Conservation (phyloP, 306 rosid species). For the Chamaecrista fasciculata region DNA sequence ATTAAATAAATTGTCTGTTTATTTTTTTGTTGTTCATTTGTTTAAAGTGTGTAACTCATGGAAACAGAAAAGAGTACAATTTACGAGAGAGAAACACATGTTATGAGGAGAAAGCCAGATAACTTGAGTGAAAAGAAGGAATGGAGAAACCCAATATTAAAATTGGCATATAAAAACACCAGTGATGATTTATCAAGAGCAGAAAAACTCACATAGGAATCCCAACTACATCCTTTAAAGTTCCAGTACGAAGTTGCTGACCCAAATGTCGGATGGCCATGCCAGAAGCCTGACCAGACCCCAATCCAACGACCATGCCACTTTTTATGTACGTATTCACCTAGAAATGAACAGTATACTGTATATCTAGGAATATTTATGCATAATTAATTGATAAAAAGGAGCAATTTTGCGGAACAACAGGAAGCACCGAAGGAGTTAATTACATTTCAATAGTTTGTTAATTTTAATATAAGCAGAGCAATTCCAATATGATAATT, state of each 20-base stretch:
- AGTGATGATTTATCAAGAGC: neutral
- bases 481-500: neutral
- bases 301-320: slow-evolving; percentile 87
- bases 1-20: too few relatives aligned
- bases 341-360: slow-evolving; percentile 41
- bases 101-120: too few relatives aligned
- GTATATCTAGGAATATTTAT: slow-evolving; percentile 24
- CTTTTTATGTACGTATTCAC: slow-evolving; percentile 71
- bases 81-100: too few relatives aligned
- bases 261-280: slow-evolving; percentile 89
- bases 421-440: neutral
- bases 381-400: slow-evolving; percentile 1
- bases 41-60: too few relatives aligned
- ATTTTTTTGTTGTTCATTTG: too few relatives aligned
- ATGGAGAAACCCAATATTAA: neutral
- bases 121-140: too few relatives aligned
- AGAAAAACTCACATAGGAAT: slow-evolving; percentile 72
- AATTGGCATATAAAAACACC: neutral
- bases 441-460: neutral
- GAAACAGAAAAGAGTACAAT: too few relatives aligned
- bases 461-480: neutral
- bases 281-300: slow-evolving; percentile 76
- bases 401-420: neutral
- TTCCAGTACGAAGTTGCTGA: slow-evolving; percentile 70
- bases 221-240: slow-evolving; percentile 70